These are phyloP conservation scores for Schwanniomyces yamadae DNA, from an alignment of 805 yeast species.

Conservation along the genomic window DNA sequence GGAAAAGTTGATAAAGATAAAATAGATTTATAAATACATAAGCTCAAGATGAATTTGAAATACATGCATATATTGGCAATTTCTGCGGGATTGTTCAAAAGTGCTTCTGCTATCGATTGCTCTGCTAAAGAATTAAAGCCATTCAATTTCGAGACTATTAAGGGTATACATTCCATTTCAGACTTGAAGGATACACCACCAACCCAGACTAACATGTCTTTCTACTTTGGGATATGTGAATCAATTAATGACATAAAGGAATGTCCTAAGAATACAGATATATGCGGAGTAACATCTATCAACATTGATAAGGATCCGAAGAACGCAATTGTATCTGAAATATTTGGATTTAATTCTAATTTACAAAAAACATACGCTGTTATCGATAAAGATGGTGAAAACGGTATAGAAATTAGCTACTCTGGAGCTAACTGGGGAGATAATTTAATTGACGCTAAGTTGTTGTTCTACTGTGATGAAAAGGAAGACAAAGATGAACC, in stretches of 20 bases:
- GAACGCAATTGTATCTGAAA: constrained; percentile 52
- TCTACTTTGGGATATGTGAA: constrained; percentile 75
- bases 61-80: too few species aligned
- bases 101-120: constrained; percentile 19
- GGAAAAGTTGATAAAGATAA: too few species aligned
- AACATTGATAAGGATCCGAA: constrained; percentile 43
- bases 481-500: constrained; percentile 16
- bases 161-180: constrained; percentile 48
- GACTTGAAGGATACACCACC: constrained; percentile 71
- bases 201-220: constrained; percentile 54
- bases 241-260: constrained; percentile 41
- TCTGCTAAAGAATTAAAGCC: constrained; percentile 31
- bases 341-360: constrained; percentile 55
- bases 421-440: constrained; percentile 73
- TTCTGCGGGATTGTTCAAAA: too few species aligned
- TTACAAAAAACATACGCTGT: constrained; percentile 31
- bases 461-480: constrained; percentile 48
- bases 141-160: constrained; percentile 46
- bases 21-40: too few species aligned
- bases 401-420: constrained; percentile 39
- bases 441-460: constrained; percentile 42
- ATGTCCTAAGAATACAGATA: constrained; percentile 70
- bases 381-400: constrained; percentile 25
- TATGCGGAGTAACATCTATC: constrained; percentile 73
- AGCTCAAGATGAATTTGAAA: too few species aligned